These are phyloP conservation scores for Podospora australis DNA, from an alignment of 495 filamentous ascomycete species.

Conservation along the genomic window DNA sequence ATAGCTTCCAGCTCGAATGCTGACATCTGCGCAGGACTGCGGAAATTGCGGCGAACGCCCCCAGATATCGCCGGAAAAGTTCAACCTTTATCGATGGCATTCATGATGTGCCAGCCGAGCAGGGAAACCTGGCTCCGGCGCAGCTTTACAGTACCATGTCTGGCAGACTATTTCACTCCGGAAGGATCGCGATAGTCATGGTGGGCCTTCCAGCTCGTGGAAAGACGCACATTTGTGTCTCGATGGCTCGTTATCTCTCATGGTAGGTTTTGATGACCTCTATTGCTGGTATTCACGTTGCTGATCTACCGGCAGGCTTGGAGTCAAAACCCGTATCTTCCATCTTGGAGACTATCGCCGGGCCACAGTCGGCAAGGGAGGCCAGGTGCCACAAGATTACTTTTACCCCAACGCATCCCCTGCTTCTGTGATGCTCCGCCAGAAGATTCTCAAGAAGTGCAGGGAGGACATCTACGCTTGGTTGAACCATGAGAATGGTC, in stretches of 20 bases:
- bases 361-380: constrained; percentile 76
- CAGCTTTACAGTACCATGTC: constrained; percentile 98
- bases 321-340: constrained; percentile 96
- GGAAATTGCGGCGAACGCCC: constrained; percentile 80
- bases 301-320: constrained; percentile 56
- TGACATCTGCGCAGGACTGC: constrained; percentile 53
- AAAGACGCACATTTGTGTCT: constrained; percentile 98
- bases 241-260: constrained; percentile 86
- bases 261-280: constrained; percentile 68
- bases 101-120: constrained; percentile 81
- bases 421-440: constrained; percentile 76
- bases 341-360: constrained; percentile 96
- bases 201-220: constrained; percentile 93
- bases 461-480: constrained; percentile 95
- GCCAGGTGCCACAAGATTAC: constrained; percentile 92
- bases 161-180: constrained; percentile 92
- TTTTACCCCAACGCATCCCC: constrained; percentile 94
- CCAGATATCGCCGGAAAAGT: constrained; percentile 74
- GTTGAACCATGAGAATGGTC: constrained; percentile 92
- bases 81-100: constrained; percentile 97
- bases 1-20: not conserved
- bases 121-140: constrained; percentile 76
- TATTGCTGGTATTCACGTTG: not conserved
- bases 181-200: constrained; percentile 92
- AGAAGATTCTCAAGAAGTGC: constrained; percentile 96